phyloP scores from a whole-genome alignment of 441 rosid species.

The Geranium incanum region DNA sequence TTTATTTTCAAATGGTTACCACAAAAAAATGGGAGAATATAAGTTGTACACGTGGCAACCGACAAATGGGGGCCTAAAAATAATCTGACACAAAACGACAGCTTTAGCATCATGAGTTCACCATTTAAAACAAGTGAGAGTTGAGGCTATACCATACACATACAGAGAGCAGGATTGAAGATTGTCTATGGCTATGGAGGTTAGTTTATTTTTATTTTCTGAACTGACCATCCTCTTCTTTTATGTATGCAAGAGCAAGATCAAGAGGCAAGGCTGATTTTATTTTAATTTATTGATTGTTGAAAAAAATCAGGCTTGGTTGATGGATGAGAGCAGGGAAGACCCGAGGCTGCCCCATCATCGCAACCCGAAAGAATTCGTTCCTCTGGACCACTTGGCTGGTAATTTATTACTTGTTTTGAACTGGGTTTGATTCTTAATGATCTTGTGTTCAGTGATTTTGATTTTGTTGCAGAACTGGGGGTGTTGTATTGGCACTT shows the following conservation, averaged over 20 bases:
- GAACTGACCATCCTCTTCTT: neutral
- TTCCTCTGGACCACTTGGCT: constrained; percentile 16
- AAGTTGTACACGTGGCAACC: neutral
- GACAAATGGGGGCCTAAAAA: neutral
- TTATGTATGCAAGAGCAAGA: neutral
- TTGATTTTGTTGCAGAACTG: constrained; percentile 37
- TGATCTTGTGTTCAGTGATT: neutral
- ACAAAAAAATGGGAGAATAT: neutral
- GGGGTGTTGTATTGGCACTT: constrained; percentile 89
- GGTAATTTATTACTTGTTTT: neutral
- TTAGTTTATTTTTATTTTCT: neutral
- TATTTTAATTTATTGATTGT: neutral
- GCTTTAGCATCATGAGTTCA: neutral
- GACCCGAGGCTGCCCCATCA: constrained; percentile 22
- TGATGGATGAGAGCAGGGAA: constrained; percentile 19
- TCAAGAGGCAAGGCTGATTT: neutral
- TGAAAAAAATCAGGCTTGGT: constrained; percentile 18
- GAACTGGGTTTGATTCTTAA: neutral
- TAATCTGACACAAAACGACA: neutral
- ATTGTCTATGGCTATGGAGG: neutral
- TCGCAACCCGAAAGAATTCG: constrained; percentile 18
- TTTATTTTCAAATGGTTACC: no score
- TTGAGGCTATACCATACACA: neutral
- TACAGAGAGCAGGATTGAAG: neutral
- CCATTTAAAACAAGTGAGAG: neutral